Base-by-base conservation (phyloP, 345 rosid genomes). In the Durio zibethinus region DNA sequence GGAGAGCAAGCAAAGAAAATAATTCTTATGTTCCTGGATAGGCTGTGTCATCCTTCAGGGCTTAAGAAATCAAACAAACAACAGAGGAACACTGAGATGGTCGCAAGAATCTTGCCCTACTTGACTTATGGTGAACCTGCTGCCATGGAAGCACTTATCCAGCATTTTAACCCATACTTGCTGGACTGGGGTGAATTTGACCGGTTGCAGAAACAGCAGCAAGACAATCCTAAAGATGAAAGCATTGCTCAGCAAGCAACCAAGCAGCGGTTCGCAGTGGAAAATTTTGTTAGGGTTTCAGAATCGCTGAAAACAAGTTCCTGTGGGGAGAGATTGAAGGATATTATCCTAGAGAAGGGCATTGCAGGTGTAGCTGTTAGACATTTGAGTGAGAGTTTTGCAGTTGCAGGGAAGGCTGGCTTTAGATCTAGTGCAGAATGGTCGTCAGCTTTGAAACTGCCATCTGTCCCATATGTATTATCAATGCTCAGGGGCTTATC, bases 41-140 rank as follows among this genome's bases (percentile, higher is more conserved):
- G 99, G 80, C 83, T 96, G 59, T 91, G 90, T 83, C 95, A 93
- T 69, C 97, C 99, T 63, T 87, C 89, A 64, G 97, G 94, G 53
- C 86, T 84, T 77, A 96, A 92, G 82, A 94, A 96, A 83, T 96
- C 99, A 27, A 96, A 88, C 86, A 96, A 96, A 80, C 99, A 93
- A 79, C 99, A 92, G 82, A 89, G 98, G 87, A 93, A 96, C 86
- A 90, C 99, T 18, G 99, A 96, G 88, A 96, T 94, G 98, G 99
- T 96, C 75, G 99, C 99, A 36, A 89, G 98, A 86, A 96, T 96
- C 76, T 87, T 96, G 85, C 99, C 99, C 4, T 93, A 92, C 83
- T 85, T 96, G 82, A 96, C 99, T 71, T 96, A 96, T 82, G 99
- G 99, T 84, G 98, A 96, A 87, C 92, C 99, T 79, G 97, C 94